Base-by-base conservation (phyloP, 495 filamentous ascomycete species). In the Aspergillus funiculosus region DNA sequence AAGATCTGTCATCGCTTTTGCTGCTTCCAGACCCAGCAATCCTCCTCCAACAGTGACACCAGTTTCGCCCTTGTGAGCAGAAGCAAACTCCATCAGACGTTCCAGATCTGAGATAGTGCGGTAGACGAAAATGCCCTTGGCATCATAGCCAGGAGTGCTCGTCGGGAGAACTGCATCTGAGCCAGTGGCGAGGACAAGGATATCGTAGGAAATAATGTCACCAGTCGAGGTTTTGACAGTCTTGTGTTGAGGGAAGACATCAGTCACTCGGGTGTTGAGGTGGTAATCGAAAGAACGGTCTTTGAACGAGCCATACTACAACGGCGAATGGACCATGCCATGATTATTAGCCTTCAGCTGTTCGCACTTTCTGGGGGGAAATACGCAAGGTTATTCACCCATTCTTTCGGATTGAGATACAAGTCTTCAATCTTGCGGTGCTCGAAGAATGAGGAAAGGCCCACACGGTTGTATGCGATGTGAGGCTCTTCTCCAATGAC, bases 401-500 rank as follows among this genome's bases (percentile, higher is more conserved):
- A 97, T 79, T 90, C 85, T 49, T 77, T 70, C 0, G 89, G 87
- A 55, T 95, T 94, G 19, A 97, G 74, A 53, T 95, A 95, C 30
- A 97, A 60, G 56, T 92, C 87, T 65, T 94, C 88, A 11, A 94
- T 84, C 50, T 87, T 80, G 47, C 91, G 78, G 65, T 95, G 89
- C 56, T 87, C 82, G 56, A 97, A 97, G 70, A 89, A 97, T 28
- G 81, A 86, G 5, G 89, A 95, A 28, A 97, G 74, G n/a, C 91
- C 91, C 15, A 97, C 91, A 37, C 91, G 85, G 57, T 97, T 97
- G 65, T 97, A 97, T 2, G 91, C 91, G 48, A 95, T 67, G 67
- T 97, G 85, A 1, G 84, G 69, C 60, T 97, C 91, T 57, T 97
- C 91, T 57, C 91, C 91, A 59, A 97, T 86, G 25, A 95, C 90